Base-by-base conservation (phyloP, 2,329 filamentous ascomycete genomes). In the Arachnopeziza araneosa region DNA sequence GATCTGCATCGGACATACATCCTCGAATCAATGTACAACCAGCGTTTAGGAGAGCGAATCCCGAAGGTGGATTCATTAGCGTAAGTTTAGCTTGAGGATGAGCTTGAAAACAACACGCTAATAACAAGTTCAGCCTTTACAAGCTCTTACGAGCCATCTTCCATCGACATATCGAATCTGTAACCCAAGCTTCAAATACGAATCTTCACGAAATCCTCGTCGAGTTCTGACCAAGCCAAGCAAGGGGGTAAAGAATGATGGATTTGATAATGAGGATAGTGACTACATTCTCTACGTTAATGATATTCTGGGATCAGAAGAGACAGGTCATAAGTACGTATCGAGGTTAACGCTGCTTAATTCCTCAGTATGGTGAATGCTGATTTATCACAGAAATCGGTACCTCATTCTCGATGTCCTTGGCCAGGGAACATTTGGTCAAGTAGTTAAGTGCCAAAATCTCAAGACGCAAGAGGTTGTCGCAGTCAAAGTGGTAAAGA, bases 241-340 rank as follows among this genome's bases (percentile, higher is more conserved):
- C 83, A 99, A 99, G 77, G 95, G 95, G 17, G 85, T 90, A 64
- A 99, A 99, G 82, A 99, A 99, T 71, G 95, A 99, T 77, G 95
- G 95, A 3, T 99, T 95, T 71, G 95, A 99, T 73, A 99, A 99
- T 68, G 95, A 99, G 74, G 95, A 99, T 68, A 98, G 95, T 75
- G 95, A 99, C 73, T 99, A 99, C 73, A 99, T 99, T 71, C 84
- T 99, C 67, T 99, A 98, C 70, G 95, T 99, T 69, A 99, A 99
- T 74, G 95, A 99, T 73, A 99, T 99, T 65, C 80, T 99, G 58
- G 95, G 95, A 10, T 98, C 93, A 17, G 95, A 99, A 76, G 95
- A 99, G 75, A 93, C 93, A 64, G 95, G 95, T 50, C 95, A 99
- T 79, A 99, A 98, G 90, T 92, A 79, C 68, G 86, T 63, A 32